Conservation (phyloP, 495 filamentous ascomycete genomes). For the Xylaria longipes region DNA sequence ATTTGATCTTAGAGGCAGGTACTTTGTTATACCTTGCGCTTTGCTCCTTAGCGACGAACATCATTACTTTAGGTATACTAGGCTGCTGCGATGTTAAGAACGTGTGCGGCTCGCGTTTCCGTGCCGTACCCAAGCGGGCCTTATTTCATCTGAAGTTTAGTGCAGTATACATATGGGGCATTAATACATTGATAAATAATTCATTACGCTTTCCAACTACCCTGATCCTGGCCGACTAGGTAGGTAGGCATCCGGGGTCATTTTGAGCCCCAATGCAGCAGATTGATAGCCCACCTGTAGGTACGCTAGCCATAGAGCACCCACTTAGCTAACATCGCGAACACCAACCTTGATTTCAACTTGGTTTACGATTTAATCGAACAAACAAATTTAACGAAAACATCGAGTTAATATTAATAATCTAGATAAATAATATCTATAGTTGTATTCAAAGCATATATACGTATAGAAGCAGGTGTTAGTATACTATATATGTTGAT, state of each 20-base stretch:
- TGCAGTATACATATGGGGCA: slow-evolving; percentile 5
- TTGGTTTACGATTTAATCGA: no score
- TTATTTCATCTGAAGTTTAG: slow-evolving; percentile 13
- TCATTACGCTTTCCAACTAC: slow-evolving; percentile 1
- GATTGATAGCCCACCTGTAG: no score
- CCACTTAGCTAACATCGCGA: no score
- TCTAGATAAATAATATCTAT: no score
- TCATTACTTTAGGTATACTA: neutral
- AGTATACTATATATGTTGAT: no score
- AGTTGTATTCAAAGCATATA: no score
- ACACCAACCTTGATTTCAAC: no score
- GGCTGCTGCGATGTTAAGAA: neutral
- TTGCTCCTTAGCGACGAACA: neutral
- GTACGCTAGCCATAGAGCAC: no score
- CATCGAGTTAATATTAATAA: no score
- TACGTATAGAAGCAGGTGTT: no score
- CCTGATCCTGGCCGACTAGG: slow-evolving; percentile 6
- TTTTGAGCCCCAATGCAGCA: slow-evolving; percentile 15
- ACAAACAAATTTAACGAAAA: no score
- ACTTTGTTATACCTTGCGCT: neutral
- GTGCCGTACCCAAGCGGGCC: neutral
- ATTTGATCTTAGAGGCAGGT: slow-evolving; percentile 6
- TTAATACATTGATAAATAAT: neutral
- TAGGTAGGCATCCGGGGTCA: slow-evolving; percentile 12
- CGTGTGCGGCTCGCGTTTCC: slow-evolving; percentile 3